Base-by-base conservation (phyloP, 805 yeast species). In the Starmerella stigmatis region DNA sequence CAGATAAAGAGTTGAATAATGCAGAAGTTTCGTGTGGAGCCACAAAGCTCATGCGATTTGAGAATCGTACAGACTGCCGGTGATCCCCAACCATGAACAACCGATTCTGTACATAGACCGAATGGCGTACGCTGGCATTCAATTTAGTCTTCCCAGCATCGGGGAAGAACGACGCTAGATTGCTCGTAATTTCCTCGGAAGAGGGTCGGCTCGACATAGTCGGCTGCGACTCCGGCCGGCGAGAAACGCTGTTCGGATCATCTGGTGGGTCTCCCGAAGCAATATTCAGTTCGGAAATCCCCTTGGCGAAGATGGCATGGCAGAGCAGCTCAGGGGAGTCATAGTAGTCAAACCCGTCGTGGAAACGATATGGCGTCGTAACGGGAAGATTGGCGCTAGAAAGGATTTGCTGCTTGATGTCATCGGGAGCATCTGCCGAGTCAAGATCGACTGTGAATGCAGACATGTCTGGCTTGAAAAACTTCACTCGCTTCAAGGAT, bases 161-260 rank as follows among this genome's bases (percentile, higher is more conserved):
- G 0, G 98, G 98, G 69, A 92, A 92, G 61, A 84, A 89, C 51
- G 88, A 94, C 2, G 86, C 80, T 52, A 89, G 67, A 58, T 89
- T 86, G 2, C 88, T 78, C 1, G 96, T 84, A 49, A 89, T 92
- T 55, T 88, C 73, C 59, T 86, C 94, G 48, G 92, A 79, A 1
- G 97, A 88, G 6, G 98, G 98, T 57, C 98, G 71, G 3, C 20
- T 21, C 19, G 27, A n/a, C 38, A 34, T 22, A 9, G 36, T 33
- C 4, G 36, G 25, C 6, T 23, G 36, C 6, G 36, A 33, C 25
- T 19, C 12, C 5, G 25, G 7, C 6, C 36, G 36, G 11, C 16
- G 27, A 4, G n/a, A n/a, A n/a, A n/a, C n/a, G n/a, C n/a, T n/a
- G n/a, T 8, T 27, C 22, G 7, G 5, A 32, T 13, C 17, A 16